Conservation (phyloP, 495 filamentous ascomycete genomes). For the Cairneyella variabilis region DNA sequence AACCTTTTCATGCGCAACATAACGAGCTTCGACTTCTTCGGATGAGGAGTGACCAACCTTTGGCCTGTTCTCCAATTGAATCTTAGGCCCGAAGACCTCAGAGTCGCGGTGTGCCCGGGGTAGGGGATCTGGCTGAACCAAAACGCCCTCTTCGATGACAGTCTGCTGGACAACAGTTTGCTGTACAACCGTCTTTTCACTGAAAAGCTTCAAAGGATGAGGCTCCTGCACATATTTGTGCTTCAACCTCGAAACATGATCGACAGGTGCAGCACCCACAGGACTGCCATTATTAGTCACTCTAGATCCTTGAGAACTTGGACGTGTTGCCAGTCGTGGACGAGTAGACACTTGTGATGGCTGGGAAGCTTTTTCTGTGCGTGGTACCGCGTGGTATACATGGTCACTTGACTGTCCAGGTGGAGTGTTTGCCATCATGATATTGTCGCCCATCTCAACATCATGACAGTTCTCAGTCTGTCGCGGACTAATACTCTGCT, state of each 20-base stretch:
- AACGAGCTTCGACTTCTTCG: constrained; percentile 8
- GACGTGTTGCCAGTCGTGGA: neutral
- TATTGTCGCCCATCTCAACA: neutral
- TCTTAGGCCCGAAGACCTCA: constrained; percentile 16
- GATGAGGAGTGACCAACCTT: constrained; percentile 14
- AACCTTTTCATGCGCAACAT: constrained; percentile 20
- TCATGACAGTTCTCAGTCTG: neutral
- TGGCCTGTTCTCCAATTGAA: constrained; percentile 6
- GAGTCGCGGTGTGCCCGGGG: neutral
- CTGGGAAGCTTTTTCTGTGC: neutral
- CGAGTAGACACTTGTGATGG: neutral
- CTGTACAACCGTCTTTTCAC: neutral
- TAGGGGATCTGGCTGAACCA: too few relatives aligned
- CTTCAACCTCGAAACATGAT: constrained; percentile 15
- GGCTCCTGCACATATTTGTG: too few relatives aligned
- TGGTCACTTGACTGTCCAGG: neutral
- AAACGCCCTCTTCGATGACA: too few relatives aligned
- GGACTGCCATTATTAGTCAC: constrained; percentile 33
- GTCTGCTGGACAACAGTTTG: neutral
- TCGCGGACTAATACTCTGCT: constrained; percentile 11
- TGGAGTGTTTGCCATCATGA: neutral
- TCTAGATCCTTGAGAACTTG: constrained; percentile 28
- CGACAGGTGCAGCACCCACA: constrained; percentile 8
- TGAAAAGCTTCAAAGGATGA: too few relatives aligned
- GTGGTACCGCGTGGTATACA: neutral